phyloP scores from a whole-genome alignment of 306 rosid genomes.

The Dryas drummondii region DNA sequence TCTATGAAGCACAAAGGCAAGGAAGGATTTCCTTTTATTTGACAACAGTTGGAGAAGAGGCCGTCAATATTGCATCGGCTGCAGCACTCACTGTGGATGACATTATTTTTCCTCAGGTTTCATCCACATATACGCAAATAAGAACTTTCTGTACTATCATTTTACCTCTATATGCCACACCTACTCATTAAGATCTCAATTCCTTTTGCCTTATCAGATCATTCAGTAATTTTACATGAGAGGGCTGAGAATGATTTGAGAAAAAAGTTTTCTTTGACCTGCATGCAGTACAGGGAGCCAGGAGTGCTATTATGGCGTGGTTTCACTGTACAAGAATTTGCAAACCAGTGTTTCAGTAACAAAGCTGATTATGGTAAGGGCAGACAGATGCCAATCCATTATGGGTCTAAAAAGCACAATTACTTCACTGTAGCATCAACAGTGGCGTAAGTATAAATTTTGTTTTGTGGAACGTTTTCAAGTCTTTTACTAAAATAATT shows the following conservation, averaged over 20 bases:
- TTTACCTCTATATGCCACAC: constrained; percentile 7
- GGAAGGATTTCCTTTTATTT: constrained; percentile 88
- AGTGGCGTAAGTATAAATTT: constrained; percentile 61
- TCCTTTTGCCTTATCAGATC: constrained; percentile 1
- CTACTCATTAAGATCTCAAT: constrained; percentile 4
- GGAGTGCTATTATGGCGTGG: constrained; percentile 95
- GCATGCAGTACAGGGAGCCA: constrained; percentile 78
- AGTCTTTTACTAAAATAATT: neutral
- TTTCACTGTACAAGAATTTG: constrained; percentile 79
- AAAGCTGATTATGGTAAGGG: constrained; percentile 84
- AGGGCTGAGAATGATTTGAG: constrained; percentile 15
- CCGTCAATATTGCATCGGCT: constrained; percentile 82
- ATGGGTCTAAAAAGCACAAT: constrained; percentile 80
- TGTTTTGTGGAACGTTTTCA: neutral
- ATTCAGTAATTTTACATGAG: constrained; percentile 13
- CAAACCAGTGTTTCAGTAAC: constrained; percentile 77
- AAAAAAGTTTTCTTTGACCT: constrained; percentile 15
- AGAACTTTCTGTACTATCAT: constrained; percentile 3
- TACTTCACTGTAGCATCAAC: constrained; percentile 84
- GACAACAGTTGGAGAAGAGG: constrained; percentile 82
- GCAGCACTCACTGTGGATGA: constrained; percentile 75
- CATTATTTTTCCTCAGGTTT: constrained; percentile 85
- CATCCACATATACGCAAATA: neutral
- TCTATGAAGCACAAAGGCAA: constrained; percentile 93
- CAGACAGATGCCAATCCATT: constrained; percentile 92